Conservation (phyloP, 495 filamentous ascomycete genomes). For the Penicillium nucicola region DNA sequence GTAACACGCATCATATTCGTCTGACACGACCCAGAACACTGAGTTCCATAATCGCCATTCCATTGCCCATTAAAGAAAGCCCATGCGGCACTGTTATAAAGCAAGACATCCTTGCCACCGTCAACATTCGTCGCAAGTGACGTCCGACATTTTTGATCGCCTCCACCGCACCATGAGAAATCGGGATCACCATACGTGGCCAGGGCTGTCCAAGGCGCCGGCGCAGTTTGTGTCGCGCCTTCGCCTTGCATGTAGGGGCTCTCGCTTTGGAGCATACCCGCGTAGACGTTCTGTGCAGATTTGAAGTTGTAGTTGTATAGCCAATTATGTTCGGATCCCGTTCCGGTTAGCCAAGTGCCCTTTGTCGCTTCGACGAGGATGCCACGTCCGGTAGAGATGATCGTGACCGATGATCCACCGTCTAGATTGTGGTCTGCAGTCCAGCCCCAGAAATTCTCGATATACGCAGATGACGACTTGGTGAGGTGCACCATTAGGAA, state of each 20-base stretch:
- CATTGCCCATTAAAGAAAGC: conserved; percentile 45
- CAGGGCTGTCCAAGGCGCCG: conserved; percentile 40
- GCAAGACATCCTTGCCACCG: conserved; percentile 45
- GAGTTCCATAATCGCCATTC: conserved; percentile 18
- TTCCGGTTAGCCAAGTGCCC: conserved; percentile 43
- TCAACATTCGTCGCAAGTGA: conserved; percentile 36
- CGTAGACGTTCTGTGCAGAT: conserved; percentile 45
- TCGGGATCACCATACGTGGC: conserved; percentile 39
- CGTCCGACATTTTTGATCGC: conserved; percentile 40
- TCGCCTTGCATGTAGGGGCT: conserved; percentile 47
- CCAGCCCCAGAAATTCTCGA: conserved; percentile 61
- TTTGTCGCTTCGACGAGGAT: conserved; percentile 45
- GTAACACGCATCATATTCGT: conserved; percentile 37
- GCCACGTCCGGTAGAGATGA: conserved; percentile 50
- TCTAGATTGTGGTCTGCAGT: conserved; percentile 54
- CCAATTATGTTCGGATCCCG: conserved; percentile 44
- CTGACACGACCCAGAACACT: conserved; percentile 42
- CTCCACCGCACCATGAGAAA: conserved; percentile 30
- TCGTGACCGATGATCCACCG: conserved; percentile 25
- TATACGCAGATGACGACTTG: conserved; percentile 44
- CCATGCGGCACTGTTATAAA: conserved; percentile 55
- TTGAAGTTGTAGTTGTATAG: conserved; percentile 52
- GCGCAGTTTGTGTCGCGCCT: conserved; percentile 30
- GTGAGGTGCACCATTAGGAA: conserved; percentile 50
- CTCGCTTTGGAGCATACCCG: conserved; percentile 44